Percentiles rank a stretch among this genome's conserved stretches.
Conservation (phyloP, 768 basidiomycete genomes). For the Mrakia blollopis region DNA sequence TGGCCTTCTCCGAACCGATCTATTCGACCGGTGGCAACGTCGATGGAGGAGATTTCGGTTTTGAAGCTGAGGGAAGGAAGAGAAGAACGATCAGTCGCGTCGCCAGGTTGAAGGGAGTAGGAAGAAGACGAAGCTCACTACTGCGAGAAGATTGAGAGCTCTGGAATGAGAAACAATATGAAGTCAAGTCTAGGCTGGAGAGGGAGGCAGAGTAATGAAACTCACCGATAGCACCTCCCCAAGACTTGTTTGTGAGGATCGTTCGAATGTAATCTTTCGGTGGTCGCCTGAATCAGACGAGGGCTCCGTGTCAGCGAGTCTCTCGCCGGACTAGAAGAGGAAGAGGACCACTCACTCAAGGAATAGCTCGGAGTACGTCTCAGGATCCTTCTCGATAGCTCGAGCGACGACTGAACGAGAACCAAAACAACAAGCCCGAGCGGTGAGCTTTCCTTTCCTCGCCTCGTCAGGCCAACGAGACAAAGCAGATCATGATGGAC, state of each 20-base stretch:
- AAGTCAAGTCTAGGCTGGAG: background rate
- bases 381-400: constrained; percentile 65
- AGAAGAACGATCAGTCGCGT: background rate
- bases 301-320: constrained; percentile 40
- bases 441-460: background rate
- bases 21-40: constrained; percentile 85
- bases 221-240: constrained; percentile 91
- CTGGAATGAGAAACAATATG: constrained; percentile 33
- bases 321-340: background rate
- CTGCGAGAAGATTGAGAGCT: constrained; percentile 70
- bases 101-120: background rate
- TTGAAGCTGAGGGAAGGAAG: constrained; percentile 48
- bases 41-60: constrained; percentile 82
- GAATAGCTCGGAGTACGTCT: constrained; percentile 75
- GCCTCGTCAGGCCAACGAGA: too few species aligned
- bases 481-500: background rate
- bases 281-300: constrained; percentile 51
- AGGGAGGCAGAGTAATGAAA: background rate
- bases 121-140: constrained; percentile 46
- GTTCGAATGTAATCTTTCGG: constrained; percentile 71
- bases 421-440: constrained; percentile 1
- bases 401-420: constrained; percentile 68
- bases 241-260: constrained; percentile 71
- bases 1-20: constrained; percentile 66
- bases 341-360: constrained; percentile 60